Evolutionary conservation across 2,329 filamentous ascomycete genomes (phyloP).

Genomic region (Acrodontium crateriforme): DNA sequence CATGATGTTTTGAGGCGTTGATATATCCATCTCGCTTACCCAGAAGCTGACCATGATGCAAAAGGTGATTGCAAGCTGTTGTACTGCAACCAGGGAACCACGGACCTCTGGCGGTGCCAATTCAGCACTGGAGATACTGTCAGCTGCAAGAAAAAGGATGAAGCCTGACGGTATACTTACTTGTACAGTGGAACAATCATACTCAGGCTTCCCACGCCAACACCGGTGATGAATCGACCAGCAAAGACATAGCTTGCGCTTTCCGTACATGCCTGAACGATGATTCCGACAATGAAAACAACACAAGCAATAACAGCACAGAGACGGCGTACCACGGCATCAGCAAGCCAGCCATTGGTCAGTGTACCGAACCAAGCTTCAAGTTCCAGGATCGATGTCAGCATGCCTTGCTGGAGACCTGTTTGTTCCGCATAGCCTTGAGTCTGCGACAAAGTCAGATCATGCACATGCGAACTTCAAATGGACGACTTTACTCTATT

Average conservation of each 20-base stretch:
- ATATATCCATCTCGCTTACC: too few relatives aligned
- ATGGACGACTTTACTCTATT: constrained; percentile 16
- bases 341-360: constrained; percentile 57
- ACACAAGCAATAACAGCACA: constrained; percentile 50
- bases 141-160: background rate
- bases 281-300: constrained; percentile 57
- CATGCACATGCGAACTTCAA: background rate
- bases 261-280: constrained; percentile 47
- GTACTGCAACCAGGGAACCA: constrained; percentile 50
- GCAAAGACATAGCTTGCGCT: constrained; percentile 48
- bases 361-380: constrained; percentile 66
- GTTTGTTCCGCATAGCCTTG: too few relatives aligned
- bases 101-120: constrained; percentile 48
- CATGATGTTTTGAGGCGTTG: background rate
- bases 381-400: constrained; percentile 54
- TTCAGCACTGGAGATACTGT: constrained; percentile 24
- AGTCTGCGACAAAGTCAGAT: constrained; percentile 18
- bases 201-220: constrained; percentile 54
- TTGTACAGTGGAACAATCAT: constrained; percentile 43
- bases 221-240: constrained; percentile 56
- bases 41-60: constrained; percentile 43
- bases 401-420: constrained; percentile 36
- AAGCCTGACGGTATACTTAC: background rate
- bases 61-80: constrained; percentile 47
- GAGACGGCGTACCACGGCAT: constrained; percentile 54